phyloP scores from a whole-genome alignment of 176 grass and related monocot genomes.

The Musa acuminata region DNA sequence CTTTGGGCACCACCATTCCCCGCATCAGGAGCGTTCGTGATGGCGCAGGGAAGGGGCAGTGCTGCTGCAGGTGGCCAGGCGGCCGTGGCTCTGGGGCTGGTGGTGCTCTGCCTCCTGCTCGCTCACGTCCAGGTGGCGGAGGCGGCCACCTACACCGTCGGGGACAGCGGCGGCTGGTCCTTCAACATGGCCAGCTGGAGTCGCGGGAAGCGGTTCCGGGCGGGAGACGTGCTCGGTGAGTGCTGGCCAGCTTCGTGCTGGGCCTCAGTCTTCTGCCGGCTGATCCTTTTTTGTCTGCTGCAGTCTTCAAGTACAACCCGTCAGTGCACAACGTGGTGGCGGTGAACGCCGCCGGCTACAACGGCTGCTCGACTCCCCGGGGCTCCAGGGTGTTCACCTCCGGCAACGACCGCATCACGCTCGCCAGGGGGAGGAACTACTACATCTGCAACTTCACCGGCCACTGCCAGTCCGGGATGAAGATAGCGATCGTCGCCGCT shows the following conservation, averaged over 20 bases:
- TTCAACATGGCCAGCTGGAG: not conserved
- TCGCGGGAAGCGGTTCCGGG: constrained; percentile 4
- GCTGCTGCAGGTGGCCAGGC: not conserved
- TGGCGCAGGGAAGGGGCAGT: constrained; percentile 13
- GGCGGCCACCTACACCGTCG: not conserved
- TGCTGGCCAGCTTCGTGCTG: not conserved
- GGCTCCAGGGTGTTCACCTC: constrained; percentile 27
- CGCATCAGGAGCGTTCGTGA: too few relatives aligned
- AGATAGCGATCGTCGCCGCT: constrained; percentile 37
- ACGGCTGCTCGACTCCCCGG: constrained; percentile 30
- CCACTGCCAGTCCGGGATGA: constrained; percentile 57
- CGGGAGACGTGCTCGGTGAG: constrained; percentile 12
- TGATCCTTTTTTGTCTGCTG: not conserved
- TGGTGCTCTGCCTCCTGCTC: constrained; percentile 3
- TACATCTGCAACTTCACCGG: constrained; percentile 60
- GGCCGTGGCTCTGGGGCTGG: not conserved
- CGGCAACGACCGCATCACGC: constrained; percentile 45
- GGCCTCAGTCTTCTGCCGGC: not conserved
- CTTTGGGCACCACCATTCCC: too few relatives aligned
- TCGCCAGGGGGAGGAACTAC: constrained; percentile 40
- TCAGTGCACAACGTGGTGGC: constrained; percentile 54
- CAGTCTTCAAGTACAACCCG: constrained; percentile 65
- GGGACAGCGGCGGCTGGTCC: not conserved
- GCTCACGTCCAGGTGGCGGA: not conserved
- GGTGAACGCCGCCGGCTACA: constrained; percentile 42